Evolutionary conservation across 2,329 filamentous ascomycete genomes (phyloP), one percentile per base, ranked within the genome.

Genomic region (Mariannaea sp.): DNA sequence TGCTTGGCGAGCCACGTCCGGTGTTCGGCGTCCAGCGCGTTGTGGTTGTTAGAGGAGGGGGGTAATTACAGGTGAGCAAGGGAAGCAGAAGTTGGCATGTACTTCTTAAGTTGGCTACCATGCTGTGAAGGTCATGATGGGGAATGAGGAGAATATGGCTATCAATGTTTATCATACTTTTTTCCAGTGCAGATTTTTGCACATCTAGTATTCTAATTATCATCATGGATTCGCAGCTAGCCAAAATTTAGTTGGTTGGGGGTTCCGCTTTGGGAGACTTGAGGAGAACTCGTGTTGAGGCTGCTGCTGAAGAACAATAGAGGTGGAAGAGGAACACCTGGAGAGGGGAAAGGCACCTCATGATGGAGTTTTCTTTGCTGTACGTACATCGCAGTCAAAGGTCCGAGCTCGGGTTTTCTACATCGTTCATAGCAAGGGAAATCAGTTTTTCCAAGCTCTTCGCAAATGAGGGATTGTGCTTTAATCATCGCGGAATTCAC

Each of bases 1-100:
- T 41, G 32, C 50, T 48, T 45, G 49, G 50, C 35, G 35, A n/a
- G n/a, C n/a, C n/a, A n/a, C 9, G 17, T 39, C 35, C 35, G 35
- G n/a, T n/a, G 17, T 39, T 19, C 35, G 35, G 35, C 44, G 45
- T 32, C 33, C 38, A 36, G 45, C 27, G 43, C 24, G 16, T 17
- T 29, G 45, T 42, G 43, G 24, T 20, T 36, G 24, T 44, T 46
- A 27, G 36, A n/a, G 27, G 36, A 42, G 32, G 33, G 19, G 30
- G 17, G 38, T n/a, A n/a, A n/a, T n/a, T n/a, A 38, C 13, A n/a
- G 30, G 38, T 13, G 24, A n/a, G 32, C 32, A 17, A 17, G 5
- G 29, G 29, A 32, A 12, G 13, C 29, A 13, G 33, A 39, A n/a
- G n/a, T n/a, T n/a, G n/a, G n/a, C n/a, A n/a, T n/a, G n/a, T n/a